Conservation (phyloP, 2,329 filamentous ascomycete genomes). For the Periglandula ipomoeae region DNA sequence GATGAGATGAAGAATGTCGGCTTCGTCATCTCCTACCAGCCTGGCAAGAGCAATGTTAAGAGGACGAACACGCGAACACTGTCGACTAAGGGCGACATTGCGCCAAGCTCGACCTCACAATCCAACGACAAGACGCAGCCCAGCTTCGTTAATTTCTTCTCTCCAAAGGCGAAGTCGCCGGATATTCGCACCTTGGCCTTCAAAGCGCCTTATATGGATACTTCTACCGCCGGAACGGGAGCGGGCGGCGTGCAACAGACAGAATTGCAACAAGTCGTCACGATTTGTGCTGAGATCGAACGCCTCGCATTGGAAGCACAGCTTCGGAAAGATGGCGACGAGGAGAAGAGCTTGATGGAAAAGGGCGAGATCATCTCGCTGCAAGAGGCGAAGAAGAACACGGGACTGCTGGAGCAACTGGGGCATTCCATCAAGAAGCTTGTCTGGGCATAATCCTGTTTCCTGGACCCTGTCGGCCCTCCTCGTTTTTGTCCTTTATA, state of each 20-base stretch:
- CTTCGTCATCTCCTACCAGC: constrained; percentile 68
- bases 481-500: neutral
- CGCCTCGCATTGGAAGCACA: constrained; percentile 48
- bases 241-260: constrained; percentile 34
- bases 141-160: constrained; percentile 34
- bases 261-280: constrained; percentile 47
- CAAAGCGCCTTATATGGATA: constrained; percentile 46
- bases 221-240: constrained; percentile 45
- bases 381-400: constrained; percentile 77
- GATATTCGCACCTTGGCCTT: constrained; percentile 39
- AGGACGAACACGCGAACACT: constrained; percentile 82
- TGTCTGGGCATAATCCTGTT: constrained; percentile 59
- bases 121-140: constrained; percentile 17
- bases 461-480: neutral
- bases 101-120: constrained; percentile 15
- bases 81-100: constrained; percentile 36
- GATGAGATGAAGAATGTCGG: constrained; percentile 78
- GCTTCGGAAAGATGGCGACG: constrained; percentile 31
- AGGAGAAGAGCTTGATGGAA: constrained; percentile 39
- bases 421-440: constrained; percentile 89
- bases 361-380: constrained; percentile 69
- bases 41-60: constrained; percentile 60
- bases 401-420: constrained; percentile 75
- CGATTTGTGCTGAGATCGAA: constrained; percentile 70
- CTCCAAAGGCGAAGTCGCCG: constrained; percentile 24